phyloP scores from a whole-genome alignment of 768 basidiomycete species.

The Kwoniella bestiolae region DNA sequence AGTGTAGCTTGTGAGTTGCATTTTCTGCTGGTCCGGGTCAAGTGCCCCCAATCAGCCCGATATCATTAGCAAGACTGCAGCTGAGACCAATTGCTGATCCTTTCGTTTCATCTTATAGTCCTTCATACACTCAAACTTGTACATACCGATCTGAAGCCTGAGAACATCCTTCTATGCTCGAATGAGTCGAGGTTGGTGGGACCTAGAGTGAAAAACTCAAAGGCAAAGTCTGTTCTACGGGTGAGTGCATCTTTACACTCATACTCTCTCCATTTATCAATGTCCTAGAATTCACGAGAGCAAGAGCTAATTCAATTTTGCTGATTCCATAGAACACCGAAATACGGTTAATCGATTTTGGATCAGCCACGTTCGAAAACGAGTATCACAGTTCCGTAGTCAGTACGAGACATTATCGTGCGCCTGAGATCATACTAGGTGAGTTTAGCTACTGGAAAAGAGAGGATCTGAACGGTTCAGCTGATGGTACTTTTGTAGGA shows the following conservation, averaged over 20 bases:
- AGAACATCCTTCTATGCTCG: constrained; percentile 93
- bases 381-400: constrained; percentile 99
- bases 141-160: constrained; percentile 98
- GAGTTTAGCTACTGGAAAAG: constrained; percentile 34
- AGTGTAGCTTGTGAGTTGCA: constrained; percentile 83
- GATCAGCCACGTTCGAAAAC: constrained; percentile 94
- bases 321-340: constrained; percentile 67
- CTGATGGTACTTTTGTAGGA: constrained; percentile 62
- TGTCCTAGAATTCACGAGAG: too few species aligned
- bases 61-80: background rate
- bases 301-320: too few species aligned
- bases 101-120: too few species aligned
- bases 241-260: constrained; percentile 10
- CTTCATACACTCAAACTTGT: constrained; percentile 87
- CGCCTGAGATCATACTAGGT: constrained; percentile 99
- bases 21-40: background rate
- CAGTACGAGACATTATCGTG: constrained; percentile 96
- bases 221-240: constrained; percentile 73
- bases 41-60: background rate
- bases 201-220: constrained; percentile 60
- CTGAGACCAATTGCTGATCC: too few species aligned
- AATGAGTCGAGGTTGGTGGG: constrained; percentile 65
- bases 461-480: background rate
- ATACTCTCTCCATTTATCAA: too few species aligned
- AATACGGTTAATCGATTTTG: constrained; percentile 96